Evolutionary conservation across 805 yeast genomes (phyloP), one percentile per base, ranked within the genome.

Genomic region (Scheffersomyces lignosus): DNA sequence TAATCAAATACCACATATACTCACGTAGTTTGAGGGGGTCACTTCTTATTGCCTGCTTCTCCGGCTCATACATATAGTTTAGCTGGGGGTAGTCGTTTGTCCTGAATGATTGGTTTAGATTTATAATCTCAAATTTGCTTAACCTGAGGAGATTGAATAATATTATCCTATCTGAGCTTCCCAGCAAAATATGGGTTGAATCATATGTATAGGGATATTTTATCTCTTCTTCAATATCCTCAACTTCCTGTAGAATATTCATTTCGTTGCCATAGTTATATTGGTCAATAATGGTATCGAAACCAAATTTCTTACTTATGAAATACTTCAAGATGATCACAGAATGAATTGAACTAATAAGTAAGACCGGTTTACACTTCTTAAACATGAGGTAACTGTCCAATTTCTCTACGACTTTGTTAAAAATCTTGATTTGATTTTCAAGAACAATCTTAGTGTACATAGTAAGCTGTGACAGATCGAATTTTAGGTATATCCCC

Each of bases 391-490:
- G 25, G 18, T 43, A 44, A 13, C 36, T 36, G 9, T 36, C 40
- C 31, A 54, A 43, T 31, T 56, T 58, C 33, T 34, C 36, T 10
- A 53, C 39, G n/a, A 65, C 37, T 37, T 55, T 52, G 39, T 60
- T 60, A 40, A 60, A 60, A 28, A 66, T 45, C 25, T 49, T 51
- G 4, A 61, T 47, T 42, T 68, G 73, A 29, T 63, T 60, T 29
- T 58, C 57, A 20, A 64, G 46, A 7, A 56, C 36, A 17, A 43
- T 39, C 14, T 34, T 38, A 15, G 41, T 31, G 22, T 37, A 36
- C 7, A 38, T 27, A 16, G 40, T 36, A 32, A 39, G 27, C n/a
- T 36, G 26, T 41, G 44, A 26, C 29, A 41, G 42, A 26, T 32
- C 41, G 24, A 39, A 33, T 44, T 47, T 41, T 17, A 52, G 43